phyloP scores from a whole-genome alignment of 805 yeast genomes.

The Candida oleophila region DNA sequence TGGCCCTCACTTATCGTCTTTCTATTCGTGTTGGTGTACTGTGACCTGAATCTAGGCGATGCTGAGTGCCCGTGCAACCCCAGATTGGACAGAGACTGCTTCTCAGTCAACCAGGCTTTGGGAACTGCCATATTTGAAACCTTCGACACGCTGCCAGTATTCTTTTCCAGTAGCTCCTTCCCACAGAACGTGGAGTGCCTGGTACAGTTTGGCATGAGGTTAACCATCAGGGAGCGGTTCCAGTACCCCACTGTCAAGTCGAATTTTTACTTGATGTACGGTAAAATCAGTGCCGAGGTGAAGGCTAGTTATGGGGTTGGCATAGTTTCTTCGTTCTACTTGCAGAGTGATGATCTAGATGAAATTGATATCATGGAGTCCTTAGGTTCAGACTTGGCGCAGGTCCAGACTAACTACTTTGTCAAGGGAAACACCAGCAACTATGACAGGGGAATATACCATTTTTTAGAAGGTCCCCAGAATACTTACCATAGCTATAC shows the following conservation, averaged over 20 bases:
- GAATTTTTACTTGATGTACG: conserved; percentile 31
- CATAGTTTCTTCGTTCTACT: conserved; percentile 36
- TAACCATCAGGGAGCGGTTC: conserved; percentile 18
- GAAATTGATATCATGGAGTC: conserved; percentile 41
- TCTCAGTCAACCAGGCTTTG: conserved; percentile 27
- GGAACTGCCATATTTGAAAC: conserved; percentile 15
- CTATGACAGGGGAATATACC: conserved; percentile 36
- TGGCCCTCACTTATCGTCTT: too few relatives aligned
- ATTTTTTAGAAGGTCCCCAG: conserved; percentile 23
- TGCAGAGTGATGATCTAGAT: conserved; percentile 44
- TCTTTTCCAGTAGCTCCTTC: conserved; percentile 8
- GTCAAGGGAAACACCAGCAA: conserved; percentile 37
- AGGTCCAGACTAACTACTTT: conserved; percentile 38
- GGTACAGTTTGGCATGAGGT: conserved; percentile 7
- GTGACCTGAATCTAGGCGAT: too few relatives aligned
- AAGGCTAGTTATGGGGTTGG: conserved; percentile 33
- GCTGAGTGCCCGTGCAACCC: conserved; percentile 39
- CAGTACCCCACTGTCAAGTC: conserved; percentile 35
- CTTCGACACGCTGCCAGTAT: conserved; percentile 10
- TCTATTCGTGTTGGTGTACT: too few relatives aligned
- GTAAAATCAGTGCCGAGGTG: conserved; percentile 37
- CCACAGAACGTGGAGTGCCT: conserved; percentile 11
- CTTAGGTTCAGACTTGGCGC: conserved; percentile 33
- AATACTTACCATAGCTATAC: conserved; percentile 27
- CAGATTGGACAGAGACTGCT: conserved; percentile 18